phyloP scores from a whole-genome alignment of 2,329 filamentous ascomycete genomes.

The Cordyceps cicadae region DNA sequence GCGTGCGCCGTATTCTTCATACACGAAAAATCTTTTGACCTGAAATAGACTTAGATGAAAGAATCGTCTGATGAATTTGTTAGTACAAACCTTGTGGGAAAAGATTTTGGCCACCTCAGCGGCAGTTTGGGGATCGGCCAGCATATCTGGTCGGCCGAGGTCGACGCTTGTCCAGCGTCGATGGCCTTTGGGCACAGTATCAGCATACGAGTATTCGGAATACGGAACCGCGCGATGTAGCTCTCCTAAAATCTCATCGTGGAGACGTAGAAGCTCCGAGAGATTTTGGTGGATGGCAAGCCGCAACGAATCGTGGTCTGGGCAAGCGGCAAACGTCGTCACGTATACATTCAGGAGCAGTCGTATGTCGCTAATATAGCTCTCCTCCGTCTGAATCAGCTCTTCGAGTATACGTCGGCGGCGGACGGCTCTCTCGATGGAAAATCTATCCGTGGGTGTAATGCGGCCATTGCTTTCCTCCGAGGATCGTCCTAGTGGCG shows the following conservation, averaged over 20 bases:
- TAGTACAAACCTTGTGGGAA: slow-evolving; percentile 42
- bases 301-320: slow-evolving; percentile 50
- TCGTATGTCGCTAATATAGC: slow-evolving; percentile 80
- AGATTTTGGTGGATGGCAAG: slow-evolving; percentile 72
- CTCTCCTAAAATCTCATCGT: slow-evolving; percentile 71
- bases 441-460: slow-evolving; percentile 27
- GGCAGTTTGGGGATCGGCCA: slow-evolving; percentile 50
- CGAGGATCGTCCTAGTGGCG: slow-evolving; percentile 36
- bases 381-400: slow-evolving; percentile 75
- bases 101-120: slow-evolving; percentile 56
- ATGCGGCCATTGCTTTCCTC: slow-evolving; percentile 59
- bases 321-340: slow-evolving; percentile 64
- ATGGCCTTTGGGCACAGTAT: slow-evolving; percentile 27
- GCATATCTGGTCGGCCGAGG: slow-evolving; percentile 41
- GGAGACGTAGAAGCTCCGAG: slow-evolving; percentile 70
- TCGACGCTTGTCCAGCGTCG: slow-evolving; percentile 42
- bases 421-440: slow-evolving; percentile 63
- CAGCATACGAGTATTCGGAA: slow-evolving; percentile 50
- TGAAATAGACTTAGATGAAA: slow-evolving; percentile 26
- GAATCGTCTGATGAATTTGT: neutral
- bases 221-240: slow-evolving; percentile 64
- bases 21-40: slow-evolving; percentile 76
- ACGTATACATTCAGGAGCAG: slow-evolving; percentile 81
- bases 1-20: slow-evolving; percentile 86
- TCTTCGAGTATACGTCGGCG: slow-evolving; percentile 77